Percentiles rank a stretch among this genome's conserved stretches.
phyloP scores from a whole-genome alignment of 2,329 filamentous ascomycete genomes.

The Coniochaeta prunicola region DNA sequence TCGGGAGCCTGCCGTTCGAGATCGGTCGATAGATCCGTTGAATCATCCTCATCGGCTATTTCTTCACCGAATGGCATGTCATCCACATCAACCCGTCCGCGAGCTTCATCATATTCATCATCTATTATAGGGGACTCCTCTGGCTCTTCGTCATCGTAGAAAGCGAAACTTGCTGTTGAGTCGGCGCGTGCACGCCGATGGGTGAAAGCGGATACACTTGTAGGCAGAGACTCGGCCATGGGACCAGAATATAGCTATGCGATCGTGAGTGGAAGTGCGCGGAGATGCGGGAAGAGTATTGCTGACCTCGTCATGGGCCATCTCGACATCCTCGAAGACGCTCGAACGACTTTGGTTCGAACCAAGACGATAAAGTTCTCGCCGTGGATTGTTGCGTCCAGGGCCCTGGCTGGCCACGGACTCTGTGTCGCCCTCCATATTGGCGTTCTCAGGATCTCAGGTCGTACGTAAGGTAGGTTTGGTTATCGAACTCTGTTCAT shows the following conservation, averaged over 20 bases:
- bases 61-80: conserved; percentile 33
- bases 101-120: conserved; percentile 24
- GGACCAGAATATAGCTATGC: conserved; percentile 76
- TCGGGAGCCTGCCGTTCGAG: conserved; percentile 24
- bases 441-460: not conserved
- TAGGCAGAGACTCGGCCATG: conserved; percentile 91
- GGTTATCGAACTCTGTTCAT: not conserved
- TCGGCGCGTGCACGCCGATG: conserved; percentile 76
- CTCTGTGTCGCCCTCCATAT: conserved; percentile 8
- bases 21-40: conserved; percentile 16
- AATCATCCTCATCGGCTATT: conserved; percentile 27
- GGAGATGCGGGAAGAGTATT: conserved; percentile 5
- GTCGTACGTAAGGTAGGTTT: not conserved
- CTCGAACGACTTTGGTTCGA: conserved; percentile 70
- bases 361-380: conserved; percentile 52
- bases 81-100: conserved; percentile 28
- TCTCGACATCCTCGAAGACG: conserved; percentile 92
- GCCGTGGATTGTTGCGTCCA: conserved; percentile 11
- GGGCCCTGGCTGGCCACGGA: conserved; percentile 13
- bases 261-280: conserved; percentile 3
- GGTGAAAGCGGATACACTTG: conserved; percentile 83
- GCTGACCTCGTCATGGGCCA: conserved; percentile 87
- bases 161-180: conserved; percentile 83
- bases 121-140: conserved; percentile 34
- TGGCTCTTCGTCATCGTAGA: conserved; percentile 64